phyloP scores from a whole-genome alignment of 2,329 filamentous ascomycete species.

The Trichoderma lentiforme region DNA sequence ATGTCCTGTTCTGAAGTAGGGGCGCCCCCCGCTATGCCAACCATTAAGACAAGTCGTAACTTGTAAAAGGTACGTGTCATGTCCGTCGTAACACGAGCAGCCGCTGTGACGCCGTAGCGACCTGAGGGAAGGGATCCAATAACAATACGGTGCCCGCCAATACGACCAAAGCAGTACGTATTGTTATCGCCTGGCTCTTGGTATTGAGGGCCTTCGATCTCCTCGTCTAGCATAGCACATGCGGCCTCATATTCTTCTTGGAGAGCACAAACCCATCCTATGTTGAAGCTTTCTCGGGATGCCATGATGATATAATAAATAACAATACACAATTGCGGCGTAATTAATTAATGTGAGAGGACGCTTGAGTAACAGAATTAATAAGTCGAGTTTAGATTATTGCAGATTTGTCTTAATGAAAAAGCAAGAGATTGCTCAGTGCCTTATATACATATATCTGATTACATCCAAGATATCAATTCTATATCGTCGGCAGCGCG shows the following conservation, averaged over 20 bases:
- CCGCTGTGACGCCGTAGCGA: neutral
- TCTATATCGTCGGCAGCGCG: neutral
- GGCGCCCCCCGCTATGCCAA: neutral
- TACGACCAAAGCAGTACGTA: conserved; percentile 18
- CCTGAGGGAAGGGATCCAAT: conserved; percentile 20
- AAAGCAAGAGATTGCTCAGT: no score
- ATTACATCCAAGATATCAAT: rapidly evolving
- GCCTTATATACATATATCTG: neutral
- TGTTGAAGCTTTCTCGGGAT: no score
- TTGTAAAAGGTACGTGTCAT: neutral
- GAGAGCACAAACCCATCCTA: no score
- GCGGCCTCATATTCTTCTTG: no score
- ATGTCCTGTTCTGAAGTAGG: neutral
- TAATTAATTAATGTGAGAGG: no score
- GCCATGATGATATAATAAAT: no score
- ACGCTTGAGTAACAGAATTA: neutral
- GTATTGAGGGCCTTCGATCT: no score
- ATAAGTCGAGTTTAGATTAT: neutral
- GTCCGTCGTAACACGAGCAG: neutral
- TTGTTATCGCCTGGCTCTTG: neutral
- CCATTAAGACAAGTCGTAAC: neutral
- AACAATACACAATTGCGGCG: no score
- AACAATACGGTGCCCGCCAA: conserved; percentile 19
- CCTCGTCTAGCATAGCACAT: no score
- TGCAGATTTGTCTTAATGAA: neutral